Evolutionary conservation across 257 asterid genomes (phyloP), one percentile per base, ranked within the genome.

Genomic region (Datura wrightii): DNA sequence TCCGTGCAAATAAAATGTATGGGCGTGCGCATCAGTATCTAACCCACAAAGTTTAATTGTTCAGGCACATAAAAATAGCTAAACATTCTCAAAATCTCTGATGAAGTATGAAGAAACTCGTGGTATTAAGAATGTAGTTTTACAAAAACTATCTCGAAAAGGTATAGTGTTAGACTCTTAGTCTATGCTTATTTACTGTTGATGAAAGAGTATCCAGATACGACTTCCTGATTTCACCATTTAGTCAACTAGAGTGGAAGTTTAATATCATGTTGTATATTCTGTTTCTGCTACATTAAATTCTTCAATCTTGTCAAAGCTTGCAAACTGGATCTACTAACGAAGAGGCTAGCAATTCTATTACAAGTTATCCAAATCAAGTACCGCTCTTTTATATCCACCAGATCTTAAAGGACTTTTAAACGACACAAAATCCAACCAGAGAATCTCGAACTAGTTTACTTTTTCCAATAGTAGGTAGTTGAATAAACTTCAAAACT

Each of bases 31-130:
- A 10, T 31, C 24, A 67, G 48, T 67, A 37, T 8, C n/a, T 66
- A 6, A 37, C 2, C 76, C 11, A 0, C 24, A 37, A 66, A 14
- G 46, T 24, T 24, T 36, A 36, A 14, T 66, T 37, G 48, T 66
- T 36, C 36, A 66, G 76, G 76, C 76, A 66, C 50, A 37, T 66
- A 66, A 66, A 63, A 66, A 66, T 37, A 66, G 48, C 76, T 14
- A 66, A 37, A 16, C 19, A 16, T 13, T 66, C 76, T 66, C 76
- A 66, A 66, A 65, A 34, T 37, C 48, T 66, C 15, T 66, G 5
- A 36, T 14, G 24, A 66, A 66, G n/a, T 66, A 36, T 66, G 76
- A 19, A 37, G 76, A 37, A 67, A 67, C 50, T 67, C 6, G 7
- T 36, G 11, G 44, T 11, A n/a, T 24, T 59, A 59, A n/a, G 5